Percentiles rank a stretch among this genome's conserved stretches.
phyloP scores from a whole-genome alignment of 108 stramenopile species.

The Discostella pseudostelligera region DNA sequence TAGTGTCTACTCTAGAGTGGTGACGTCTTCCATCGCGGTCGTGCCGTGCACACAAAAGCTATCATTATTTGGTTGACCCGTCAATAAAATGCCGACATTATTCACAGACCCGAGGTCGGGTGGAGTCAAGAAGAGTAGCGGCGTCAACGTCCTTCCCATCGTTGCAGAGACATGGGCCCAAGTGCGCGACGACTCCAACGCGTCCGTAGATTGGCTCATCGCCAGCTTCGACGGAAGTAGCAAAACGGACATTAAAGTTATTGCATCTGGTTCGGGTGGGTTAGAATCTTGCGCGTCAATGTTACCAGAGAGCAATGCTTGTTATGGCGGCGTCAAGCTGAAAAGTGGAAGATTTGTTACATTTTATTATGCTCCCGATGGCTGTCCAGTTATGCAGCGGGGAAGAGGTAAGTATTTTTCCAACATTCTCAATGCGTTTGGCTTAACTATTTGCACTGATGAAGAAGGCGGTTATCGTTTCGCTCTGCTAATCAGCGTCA shows the following conservation, averaged over 20 bases:
- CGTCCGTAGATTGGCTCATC: constrained; percentile 71
- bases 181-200: constrained; percentile 68
- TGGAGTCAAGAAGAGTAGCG: constrained; percentile 61
- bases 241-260: constrained; percentile 75
- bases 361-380: constrained; percentile 69
- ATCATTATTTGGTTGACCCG: no score
- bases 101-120: constrained; percentile 82
- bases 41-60: no score
- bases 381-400: constrained; percentile 65
- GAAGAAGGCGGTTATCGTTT: no score
- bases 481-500: no score
- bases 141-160: constrained; percentile 69
- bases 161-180: constrained; percentile 56
- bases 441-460: no score
- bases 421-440: no score
- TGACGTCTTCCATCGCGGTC: no score
- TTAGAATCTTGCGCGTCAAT: constrained; percentile 51
- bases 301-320: constrained; percentile 47
- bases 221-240: constrained; percentile 66
- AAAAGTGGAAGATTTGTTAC: constrained; percentile 67
- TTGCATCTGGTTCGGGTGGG: constrained; percentile 69
- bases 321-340: constrained; percentile 70
- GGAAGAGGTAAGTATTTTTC: constrained; percentile 18
- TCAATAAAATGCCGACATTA: neutral
- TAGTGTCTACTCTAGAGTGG: no score